Evolutionary conservation across 164 flowering plant genomes (phyloP), one percentile per base, ranked within the genome.

Genomic region (Warburgia ugandensis): DNA sequence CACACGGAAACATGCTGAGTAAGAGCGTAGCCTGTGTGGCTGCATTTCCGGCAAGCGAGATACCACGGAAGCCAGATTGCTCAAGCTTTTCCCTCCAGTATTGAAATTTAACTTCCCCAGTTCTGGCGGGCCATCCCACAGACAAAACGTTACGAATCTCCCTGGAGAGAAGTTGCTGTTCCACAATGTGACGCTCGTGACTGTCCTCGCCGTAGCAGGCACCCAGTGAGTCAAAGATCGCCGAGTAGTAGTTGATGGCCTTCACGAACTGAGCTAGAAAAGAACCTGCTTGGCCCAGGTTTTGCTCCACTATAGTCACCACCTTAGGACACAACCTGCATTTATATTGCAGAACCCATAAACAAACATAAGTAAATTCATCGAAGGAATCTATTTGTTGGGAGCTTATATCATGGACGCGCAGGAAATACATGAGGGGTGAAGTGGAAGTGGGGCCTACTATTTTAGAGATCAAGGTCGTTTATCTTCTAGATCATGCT

Each of bases 231-330:
- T 94, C 99, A 58, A 94, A 94, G 55, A 94, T 63, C 1, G 99
- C 97, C 3, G 99, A 94, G 80, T 89, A 94, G 80, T 94, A 94
- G 59, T 89, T 96, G 45, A 94, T 84, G 0, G 99, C 97, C 64
- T 89, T 96, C 61, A 89, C 97, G 33, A 89, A 89, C 54, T 95
- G 69, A 3, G 94, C 97, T 51, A 94, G 52, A 75, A 89, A 89
- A 0, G 95, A 69, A 0, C 92, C 96, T 1, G 84, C 84, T 17
- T 82, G 92, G 68, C 95, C 83, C 51, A 86, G 62, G 69, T 94
- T 97, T 55, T 94, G 97, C 72, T 94, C 99, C 40, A 89, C 99
- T 55, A 94, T 75, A 4, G 97, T 89, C 66, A 94, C 96, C 50
- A 94, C 97, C 62, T 94, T 94, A 0, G 99, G 99, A 0, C 81